These are phyloP conservation scores for Fusarium sublunatum DNA, from an alignment of 2,329 filamentous ascomycete species.

Conservation along the genomic window DNA sequence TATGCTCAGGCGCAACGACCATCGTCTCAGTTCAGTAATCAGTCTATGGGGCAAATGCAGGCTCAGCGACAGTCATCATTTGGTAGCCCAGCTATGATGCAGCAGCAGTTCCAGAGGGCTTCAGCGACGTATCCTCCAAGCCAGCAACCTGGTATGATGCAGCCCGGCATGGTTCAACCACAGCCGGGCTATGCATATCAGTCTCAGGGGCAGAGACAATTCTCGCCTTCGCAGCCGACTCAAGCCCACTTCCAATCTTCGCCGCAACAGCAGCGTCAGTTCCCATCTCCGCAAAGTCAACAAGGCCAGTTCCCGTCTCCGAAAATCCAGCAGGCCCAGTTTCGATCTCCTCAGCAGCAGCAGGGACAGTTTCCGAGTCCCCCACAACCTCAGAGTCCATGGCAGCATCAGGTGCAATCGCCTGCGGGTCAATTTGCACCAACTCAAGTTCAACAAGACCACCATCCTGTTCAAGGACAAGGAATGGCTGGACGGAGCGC, in stretches of 20 bases:
- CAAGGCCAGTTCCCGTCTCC: constrained; percentile 1
- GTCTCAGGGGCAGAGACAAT: constrained; percentile 15
- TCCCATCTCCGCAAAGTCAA: constrained; percentile 4
- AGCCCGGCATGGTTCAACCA: constrained; percentile 21
- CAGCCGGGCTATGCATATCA: constrained; percentile 20
- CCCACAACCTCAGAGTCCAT: constrained; percentile 21
- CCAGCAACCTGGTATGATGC: constrained; percentile 9
- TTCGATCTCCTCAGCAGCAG: constrained; percentile 14
- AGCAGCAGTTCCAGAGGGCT: constrained; percentile 29
- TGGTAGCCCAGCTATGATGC: constrained; percentile 25
- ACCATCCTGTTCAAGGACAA: constrained; percentile 53
- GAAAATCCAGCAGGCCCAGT: constrained; percentile 5
- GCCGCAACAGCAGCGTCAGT: constrained; percentile 1
- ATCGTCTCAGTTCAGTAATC: constrained; percentile 28
- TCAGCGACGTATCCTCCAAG: constrained; percentile 11
- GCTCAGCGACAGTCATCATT: constrained; percentile 34
- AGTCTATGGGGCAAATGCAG: constrained; percentile 27
- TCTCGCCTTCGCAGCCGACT: background rate
- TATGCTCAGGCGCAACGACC: constrained; percentile 30
- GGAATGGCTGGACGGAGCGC: constrained; percentile 47
- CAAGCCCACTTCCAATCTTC: constrained; percentile 3
- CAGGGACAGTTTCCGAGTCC: constrained; percentile 28
- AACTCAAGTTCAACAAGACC: constrained; percentile 54
- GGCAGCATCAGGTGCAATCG: constrained; percentile 26
- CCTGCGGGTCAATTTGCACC: constrained; percentile 51